These are phyloP conservation scores for Leptographium galeiforme DNA, from an alignment of 2,329 filamentous ascomycete genomes.

Conservation along the genomic window DNA sequence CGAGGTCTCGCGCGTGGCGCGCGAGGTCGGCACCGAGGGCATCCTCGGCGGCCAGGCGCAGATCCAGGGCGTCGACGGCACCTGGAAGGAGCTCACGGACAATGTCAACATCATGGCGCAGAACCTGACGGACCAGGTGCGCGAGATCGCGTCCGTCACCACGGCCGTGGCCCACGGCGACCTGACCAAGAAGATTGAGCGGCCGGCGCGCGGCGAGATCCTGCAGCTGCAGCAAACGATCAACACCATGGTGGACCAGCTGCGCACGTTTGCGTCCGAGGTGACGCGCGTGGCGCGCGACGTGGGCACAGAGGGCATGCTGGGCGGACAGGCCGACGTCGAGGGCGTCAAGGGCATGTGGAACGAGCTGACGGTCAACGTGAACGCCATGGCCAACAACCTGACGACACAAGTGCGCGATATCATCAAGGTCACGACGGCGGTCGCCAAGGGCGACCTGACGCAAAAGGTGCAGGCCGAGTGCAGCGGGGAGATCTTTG, in stretches of 20 bases:
- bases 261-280: conserved; percentile 72
- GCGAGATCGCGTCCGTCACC: conserved; percentile 74
- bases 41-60: conserved; percentile 87
- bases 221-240: conserved; percentile 74
- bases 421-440: conserved; percentile 71
- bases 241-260: conserved; percentile 80
- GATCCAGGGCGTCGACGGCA: conserved; percentile 87
- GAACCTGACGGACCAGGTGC: conserved; percentile 70
- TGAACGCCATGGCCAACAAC: conserved; percentile 81
- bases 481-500: conserved; percentile 81
- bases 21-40: conserved; percentile 92
- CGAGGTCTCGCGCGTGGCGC: conserved; percentile 86
- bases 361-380: conserved; percentile 76
- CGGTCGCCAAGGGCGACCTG: conserved; percentile 71
- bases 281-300: conserved; percentile 73
- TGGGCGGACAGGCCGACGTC: conserved; percentile 72
- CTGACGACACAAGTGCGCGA: conserved; percentile 83
- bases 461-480: conserved; percentile 94
- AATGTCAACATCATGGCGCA: conserved; percentile 80
- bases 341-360: conserved; percentile 79
- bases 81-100: conserved; percentile 93
- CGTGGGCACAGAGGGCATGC: conserved; percentile 71
- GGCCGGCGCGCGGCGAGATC: conserved; percentile 70
- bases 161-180: conserved; percentile 75
- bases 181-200: conserved; percentile 71